Evolutionary conservation across 805 yeast species (phyloP).

Genomic region (Komagataella ulmi): DNA sequence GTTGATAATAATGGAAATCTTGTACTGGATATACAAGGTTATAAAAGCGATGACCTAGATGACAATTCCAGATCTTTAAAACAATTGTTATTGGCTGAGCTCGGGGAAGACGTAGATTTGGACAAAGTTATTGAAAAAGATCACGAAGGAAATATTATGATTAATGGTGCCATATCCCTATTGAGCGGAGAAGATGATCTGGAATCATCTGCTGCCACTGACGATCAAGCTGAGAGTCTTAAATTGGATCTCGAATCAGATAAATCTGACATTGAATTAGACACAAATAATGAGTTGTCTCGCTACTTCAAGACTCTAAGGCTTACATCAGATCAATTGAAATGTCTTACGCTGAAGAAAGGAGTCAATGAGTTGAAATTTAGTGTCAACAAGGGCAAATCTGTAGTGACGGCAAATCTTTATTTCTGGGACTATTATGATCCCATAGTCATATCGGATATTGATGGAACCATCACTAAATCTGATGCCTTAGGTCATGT

Average conservation of each 20-base stretch:
- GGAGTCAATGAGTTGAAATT: slow-evolving; percentile 76
- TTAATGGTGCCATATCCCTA: slow-evolving; percentile 15
- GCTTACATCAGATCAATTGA: slow-evolving; percentile 81
- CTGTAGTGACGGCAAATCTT: slow-evolving; percentile 59
- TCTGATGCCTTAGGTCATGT: slow-evolving; percentile 97
- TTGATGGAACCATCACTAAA: slow-evolving; percentile 95
- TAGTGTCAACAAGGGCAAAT: slow-evolving; percentile 72
- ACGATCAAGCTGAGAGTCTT: slow-evolving; percentile 1
- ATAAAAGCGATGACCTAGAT: slow-evolving; percentile 73
- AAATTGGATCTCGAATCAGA: slow-evolving; percentile 9
- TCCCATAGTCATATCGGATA: slow-evolving; percentile 92
- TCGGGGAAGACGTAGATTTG: slow-evolving; percentile 38
- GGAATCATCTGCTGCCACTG: background rate
- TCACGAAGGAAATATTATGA: slow-evolving; percentile 53
- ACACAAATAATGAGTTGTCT: slow-evolving; percentile 2
- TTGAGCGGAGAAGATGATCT: background rate
- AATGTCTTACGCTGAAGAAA: slow-evolving; percentile 52
- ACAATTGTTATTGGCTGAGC: slow-evolving; percentile 64
- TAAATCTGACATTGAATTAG: background rate
- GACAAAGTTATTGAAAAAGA: slow-evolving; percentile 39
- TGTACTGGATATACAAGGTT: slow-evolving; percentile 89
- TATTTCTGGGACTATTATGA: slow-evolving; percentile 74
- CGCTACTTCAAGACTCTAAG: slow-evolving; percentile 74
- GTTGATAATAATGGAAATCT: slow-evolving; percentile 84
- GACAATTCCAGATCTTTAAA: slow-evolving; percentile 66